Conservation (phyloP, 129 eudicot species). For the sunflower (Helianthus annuus) region HanXRQr2.0-SUNRISE NC_035438.2:145948169-145948668, state of each 20-base stretch:
- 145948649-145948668: slow-evolving; percentile 42
- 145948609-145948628: slow-evolving; percentile 62
- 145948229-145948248: slow-evolving; percentile 47
- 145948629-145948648: slow-evolving; percentile 56
- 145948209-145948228: slow-evolving; percentile 62
- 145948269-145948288: slow-evolving; percentile 20
- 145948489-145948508: too few relatives aligned
- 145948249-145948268: slow-evolving; percentile 32
- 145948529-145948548: slow-evolving; percentile 83
- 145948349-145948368: slow-evolving; percentile 74
- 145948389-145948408: slow-evolving; percentile 74
- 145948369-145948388: slow-evolving; percentile 76
- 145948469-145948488: too few relatives aligned
- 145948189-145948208: slow-evolving; percentile 51
- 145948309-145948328: slow-evolving; percentile 56
- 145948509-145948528: slow-evolving; percentile 54
- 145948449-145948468: not conserved
- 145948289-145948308: slow-evolving; percentile 30
- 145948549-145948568: slow-evolving; percentile 78
- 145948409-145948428: not conserved
- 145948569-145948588: slow-evolving; percentile 55
- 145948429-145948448: not conserved
- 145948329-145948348: slow-evolving; percentile 74
- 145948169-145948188: slow-evolving; percentile 42
- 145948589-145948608: slow-evolving; percentile 49